Base-by-base conservation (phyloP, 2,329 filamentous ascomycete species). In the Pezicula neosporulosa region DNA sequence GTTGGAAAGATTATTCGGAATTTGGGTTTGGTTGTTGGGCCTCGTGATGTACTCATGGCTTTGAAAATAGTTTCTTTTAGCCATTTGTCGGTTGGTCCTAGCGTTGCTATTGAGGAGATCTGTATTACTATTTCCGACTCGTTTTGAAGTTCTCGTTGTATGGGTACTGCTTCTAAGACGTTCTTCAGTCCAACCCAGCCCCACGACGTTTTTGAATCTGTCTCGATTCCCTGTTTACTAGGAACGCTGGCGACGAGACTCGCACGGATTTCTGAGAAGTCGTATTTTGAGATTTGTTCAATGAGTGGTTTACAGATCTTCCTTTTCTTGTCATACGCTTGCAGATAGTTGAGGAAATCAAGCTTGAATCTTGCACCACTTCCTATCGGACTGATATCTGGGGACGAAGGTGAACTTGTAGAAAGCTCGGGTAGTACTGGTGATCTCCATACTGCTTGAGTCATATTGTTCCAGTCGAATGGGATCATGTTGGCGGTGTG, bases 401-500 rank as follows among this genome's bases (percentile, higher is more conserved):
- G 4, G 6, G 48, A 4, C 8, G 28, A n/a, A 19, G 45, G 28
- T 19, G 24, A 6, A 3, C 24, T 38, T 1, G 13, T 15, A 13
- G 35, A 27, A n/a, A 54, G 41, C 27, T 52, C 33, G 1, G 87
- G 84, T 1, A 96, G 79, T 1, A 81, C 64, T 1, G 89, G 89
- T 0, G 89, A 93, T 46, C 72, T 76, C 91, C 91, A 96, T 5
- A 89, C 80, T 1, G 83, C 90, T 66, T 96, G 90, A 1, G 85
- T 88, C 87, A 96, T 89, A 60, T 94, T 94, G 1, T 76, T 80
- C 91, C 91, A 96, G 66, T 96, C 91, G 50, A 85, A 83, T 4
- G 77, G 64, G n/a, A 96, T 93, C 86, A 96, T 90, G 60, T 96
- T 96, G 16, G 91, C 90, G 0, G 91, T 96, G 60, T 95, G 89